These are phyloP conservation scores for Vicia sativa DNA, from an alignment of 306 rosid genomes.

Conservation along the genomic window DNA sequence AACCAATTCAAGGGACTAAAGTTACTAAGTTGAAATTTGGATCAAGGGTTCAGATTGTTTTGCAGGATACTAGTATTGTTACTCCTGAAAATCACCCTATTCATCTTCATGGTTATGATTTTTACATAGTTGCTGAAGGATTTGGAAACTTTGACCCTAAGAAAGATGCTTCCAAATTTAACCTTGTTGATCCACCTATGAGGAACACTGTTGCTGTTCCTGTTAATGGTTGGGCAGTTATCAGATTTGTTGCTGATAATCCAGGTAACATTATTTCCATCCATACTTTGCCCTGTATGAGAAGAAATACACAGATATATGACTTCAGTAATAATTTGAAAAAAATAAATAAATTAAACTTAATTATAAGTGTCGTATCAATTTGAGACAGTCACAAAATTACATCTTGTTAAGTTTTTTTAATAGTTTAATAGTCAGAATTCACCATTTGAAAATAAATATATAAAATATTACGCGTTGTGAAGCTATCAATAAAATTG, in stretches of 20 bases:
- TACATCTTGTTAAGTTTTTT: no score
- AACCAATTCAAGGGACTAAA: constrained; percentile 69
- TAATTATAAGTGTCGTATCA: no score
- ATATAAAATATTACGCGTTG: no score
- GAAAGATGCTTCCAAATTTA: constrained; percentile 64
- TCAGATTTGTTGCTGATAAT: constrained; percentile 89
- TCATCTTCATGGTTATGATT: constrained; percentile 96
- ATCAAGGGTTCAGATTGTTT: constrained; percentile 75
- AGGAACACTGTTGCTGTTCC: constrained; percentile 92
- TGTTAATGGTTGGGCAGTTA: constrained; percentile 87
- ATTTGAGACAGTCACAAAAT: no score
- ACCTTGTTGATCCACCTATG: constrained; percentile 86
- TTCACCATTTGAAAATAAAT: no score
- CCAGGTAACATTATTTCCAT: constrained; percentile 64
- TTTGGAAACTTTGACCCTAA: constrained; percentile 82
- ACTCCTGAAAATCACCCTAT: constrained; percentile 84
- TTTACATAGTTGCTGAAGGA: constrained; percentile 78
- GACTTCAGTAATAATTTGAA: no score
- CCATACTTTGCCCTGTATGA: neutral
- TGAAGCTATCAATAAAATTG: no score
- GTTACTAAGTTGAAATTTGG: constrained; percentile 68
- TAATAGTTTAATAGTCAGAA: no score
- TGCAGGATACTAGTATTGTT: constrained; percentile 80
- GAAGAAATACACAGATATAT: no score
- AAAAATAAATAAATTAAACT: no score